Evolutionary conservation across 148 eudicot genomes (phyloP), one percentile per base, ranked within the genome.

Genomic region (Fagopyrum esculentum): DNA sequence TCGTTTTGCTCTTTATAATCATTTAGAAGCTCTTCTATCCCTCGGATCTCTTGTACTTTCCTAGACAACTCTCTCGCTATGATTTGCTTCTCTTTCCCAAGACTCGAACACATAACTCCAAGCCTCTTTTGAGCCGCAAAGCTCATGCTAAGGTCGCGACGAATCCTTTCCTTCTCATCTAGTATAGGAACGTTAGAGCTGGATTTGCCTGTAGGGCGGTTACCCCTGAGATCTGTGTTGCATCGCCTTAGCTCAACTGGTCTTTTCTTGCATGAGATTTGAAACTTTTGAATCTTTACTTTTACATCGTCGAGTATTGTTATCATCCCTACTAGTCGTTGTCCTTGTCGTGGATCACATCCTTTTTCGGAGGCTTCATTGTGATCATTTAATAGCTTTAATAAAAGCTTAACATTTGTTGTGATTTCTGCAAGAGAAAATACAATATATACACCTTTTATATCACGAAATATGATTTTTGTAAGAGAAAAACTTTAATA

Each of bases 1-100:
- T 84, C 91, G 59, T 92, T 95, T 56, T 86, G 96, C 3, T 77
- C 82, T 74, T 71, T 87, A 22, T 92, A 78, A 78, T 83, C 92
- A 13, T 55, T 79, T 0, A 90, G 75, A 66, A 86, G 96, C 68
- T 95, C 93, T 72, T 95, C 98, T 89, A 87, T 82, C 69, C 80
- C 98, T 10, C 48, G 82, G 76, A 92, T 44, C 66, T 92, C 96
- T 4, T 90, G 92, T 1, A 83, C 91, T 49, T 92, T 95, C 46
- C 83, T 80, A 0, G 92, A 83, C 0, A 95, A 81, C 78, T 95
- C 98, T 12, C 81, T 69, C 1, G 87, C 81, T 76, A 95, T 92
- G 6, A 95, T 90, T 66, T 92, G 93, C 45, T 90, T 95, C 81
- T 95, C 98, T 43, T 87, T 87, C 15, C 98, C 98, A 74, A 95